Evolutionary conservation across 2,329 filamentous ascomycete species (phyloP), one percentile per base, ranked within the genome.

Genomic region (Aspergillus sp.): DNA sequence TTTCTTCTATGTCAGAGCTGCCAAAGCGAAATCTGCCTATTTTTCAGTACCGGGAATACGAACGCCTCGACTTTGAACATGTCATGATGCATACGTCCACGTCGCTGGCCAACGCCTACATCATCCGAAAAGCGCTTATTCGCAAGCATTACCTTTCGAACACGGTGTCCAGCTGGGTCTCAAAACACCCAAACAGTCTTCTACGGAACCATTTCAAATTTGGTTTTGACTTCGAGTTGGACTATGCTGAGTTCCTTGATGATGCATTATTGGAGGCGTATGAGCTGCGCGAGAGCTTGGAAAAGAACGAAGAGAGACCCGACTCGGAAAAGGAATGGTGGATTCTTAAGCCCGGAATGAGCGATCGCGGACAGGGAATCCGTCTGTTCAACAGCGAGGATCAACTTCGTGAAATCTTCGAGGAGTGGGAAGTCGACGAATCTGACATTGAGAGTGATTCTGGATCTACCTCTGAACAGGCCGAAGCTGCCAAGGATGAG

Each of bases 311-410:
- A 44, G 65, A 68, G 22, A 75, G 75, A 33, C 91, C 93, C 53
- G 80, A 79, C 15, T 56, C 67, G 7, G 71, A 78, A 38, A 77
- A 79, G 50, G 83, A 94, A 64, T 98, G 91, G 91, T 98, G 93
- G 93, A 97, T 98, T 56, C 69, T 98, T 50, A 98, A 98, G 70
- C 91, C 93, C 0, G 86, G 91, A 7, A 97, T 98, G 93, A 95
- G 89, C 66, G 93, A 98, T 64, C 81, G 91, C 20, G 93, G 91
- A 0, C 90, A 96, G 65, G 93, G 93, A 1, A 96, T 98, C 49
- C 75, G 88, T 35, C 74, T 98, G 0, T 98, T 98, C 67, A 87
- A 82, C 59, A 88, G 83, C 2, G 87, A 93, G 74, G 83, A 85
- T 48, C 84, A 95, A 62, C 73, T 98, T n/a, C 85, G 86, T 51